Evolutionary conservation across 2,329 filamentous ascomycete species (phyloP), one percentile per base, ranked within the genome.

Genomic region (Graphium sp.): DNA sequence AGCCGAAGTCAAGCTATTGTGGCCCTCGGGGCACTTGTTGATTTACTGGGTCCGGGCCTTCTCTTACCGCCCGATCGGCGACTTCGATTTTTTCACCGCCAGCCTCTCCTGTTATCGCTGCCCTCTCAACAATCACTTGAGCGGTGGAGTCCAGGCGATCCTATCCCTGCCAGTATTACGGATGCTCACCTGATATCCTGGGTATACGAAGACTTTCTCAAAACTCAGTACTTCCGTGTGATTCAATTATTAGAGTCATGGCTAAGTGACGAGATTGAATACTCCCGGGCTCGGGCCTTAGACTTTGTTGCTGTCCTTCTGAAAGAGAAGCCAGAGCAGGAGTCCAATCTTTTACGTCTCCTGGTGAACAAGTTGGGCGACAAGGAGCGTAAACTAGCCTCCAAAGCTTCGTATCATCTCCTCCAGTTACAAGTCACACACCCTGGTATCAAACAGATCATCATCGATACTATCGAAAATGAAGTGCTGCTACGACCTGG

Each of bases 291-390:
- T 27, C 74, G 82, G 38, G 80, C 87, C 4, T 66, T 98, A 24
- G 89, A 84, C 39, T 92, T 93, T 42, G 77, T 95, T 21, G 95
- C 76, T 47, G 84, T 87, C 37, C 60, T 98, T 22, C 58, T 98
- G 35, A 89, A 83, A 49, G 85, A 93, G 49, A 98, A 93, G 55
- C 87, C 89, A 0, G 89, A 98, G 51, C 89, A 98, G 47, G 89
- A 98, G 51, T 78, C 87, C 31, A 98, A 98, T 48, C 58, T 98
- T 36, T 60, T 98, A 35, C 74, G 87, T 30, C 60, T 98, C 32
- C 57, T 98, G 33, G 83, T 98, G 40, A 95, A 95, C 60, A 98
- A 98, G 53, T 69, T 98, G 16, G 87, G 91, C 41, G 89, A 98
- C 47, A 81, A 79, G 24, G 83, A 92, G 39, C 84, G 84, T 48